phyloP scores from a whole-genome alignment of 73 alveolate genomes.

The Tetrahymena elliotti region DNA sequence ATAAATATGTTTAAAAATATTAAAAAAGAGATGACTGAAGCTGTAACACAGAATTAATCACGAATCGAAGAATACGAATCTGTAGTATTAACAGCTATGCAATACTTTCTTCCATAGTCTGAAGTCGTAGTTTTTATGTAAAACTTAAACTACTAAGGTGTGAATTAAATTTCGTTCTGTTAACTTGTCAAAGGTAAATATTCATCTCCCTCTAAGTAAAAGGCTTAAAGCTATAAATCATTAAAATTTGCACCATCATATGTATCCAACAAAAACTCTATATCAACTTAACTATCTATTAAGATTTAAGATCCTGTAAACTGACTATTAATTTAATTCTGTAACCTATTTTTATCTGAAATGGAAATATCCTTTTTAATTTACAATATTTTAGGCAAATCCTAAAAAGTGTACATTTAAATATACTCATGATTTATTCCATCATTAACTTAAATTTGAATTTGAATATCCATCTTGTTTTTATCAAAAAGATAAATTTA shows the following conservation, averaged over 20 bases:
- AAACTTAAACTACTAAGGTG: not conserved
- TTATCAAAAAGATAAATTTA: not conserved
- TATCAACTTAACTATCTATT: not conserved
- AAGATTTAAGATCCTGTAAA: not conserved
- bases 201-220: not conserved
- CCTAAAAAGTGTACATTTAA: not conserved
- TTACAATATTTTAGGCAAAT: not conserved
- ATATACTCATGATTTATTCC: not conserved
- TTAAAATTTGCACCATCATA: not conserved
- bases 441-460: not conserved
- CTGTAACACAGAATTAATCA: not conserved
- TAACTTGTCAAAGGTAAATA: not conserved
- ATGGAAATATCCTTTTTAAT: not conserved
- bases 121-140: not conserved
- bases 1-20: not conserved
- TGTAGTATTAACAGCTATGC: not conserved
- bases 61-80: not conserved
- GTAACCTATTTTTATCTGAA: not conserved
- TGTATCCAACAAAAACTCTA: not conserved
- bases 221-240: not conserved
- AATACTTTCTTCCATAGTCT: not conserved
- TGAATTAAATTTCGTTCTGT: not conserved
- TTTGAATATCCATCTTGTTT: not conserved
- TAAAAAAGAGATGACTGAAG: not conserved
- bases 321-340: too few species aligned